Base-by-base conservation (phyloP, 1,284 basidiomycete species). In the Cutaneotrichosporon spelunceum region DNA sequence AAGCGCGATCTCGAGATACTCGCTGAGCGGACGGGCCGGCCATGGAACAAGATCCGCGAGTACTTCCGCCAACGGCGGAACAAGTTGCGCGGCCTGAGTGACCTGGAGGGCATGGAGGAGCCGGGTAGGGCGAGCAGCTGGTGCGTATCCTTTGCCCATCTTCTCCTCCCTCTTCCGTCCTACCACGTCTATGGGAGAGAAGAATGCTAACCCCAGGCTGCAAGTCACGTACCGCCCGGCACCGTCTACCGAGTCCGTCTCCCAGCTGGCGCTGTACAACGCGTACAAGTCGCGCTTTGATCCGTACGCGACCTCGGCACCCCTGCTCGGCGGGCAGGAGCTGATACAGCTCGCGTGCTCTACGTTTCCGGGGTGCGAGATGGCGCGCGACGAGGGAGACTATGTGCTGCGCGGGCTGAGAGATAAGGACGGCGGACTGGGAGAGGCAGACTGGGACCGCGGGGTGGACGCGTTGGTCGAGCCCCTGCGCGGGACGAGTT, bases 61-160 rank as follows among this genome's bases (percentile, higher is more conserved):
- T 78, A 78, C 64, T 78, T 78, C 52, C 58, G 76, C 52, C 76
- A 78, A 53, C 50, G 76, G 33, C 56, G 76, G 48, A 75, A 76
- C 62, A 76, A 78, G 68, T 58, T 75, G 54, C 66, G 76, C 53
- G 76, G 76, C 0, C 49, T 78, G 33, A 70, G 61, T 7, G 70
- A 71, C 39, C 47, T 78, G 36, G 76, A 76, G 45, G 55, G 26
- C 5, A 74, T 76, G 73, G 69, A 73, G 53, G 76, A 78, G 58
- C 76, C 76, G 2, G 73, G 72, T 14, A 53, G 76, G n/a, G 76
- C 76, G 23, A 66, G 67, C 7, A 69, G 72, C 44, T 78, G 76
- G 76, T 76, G 53, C 59, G 72, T 33, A 5, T 33, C 4, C 30
- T 4, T 11, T 33, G 8, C 30, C 10, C 30, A 10, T 30, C 10